phyloP scores from a whole-genome alignment of 352 stramenopile species.

The Phytopythium boreale region DNA sequence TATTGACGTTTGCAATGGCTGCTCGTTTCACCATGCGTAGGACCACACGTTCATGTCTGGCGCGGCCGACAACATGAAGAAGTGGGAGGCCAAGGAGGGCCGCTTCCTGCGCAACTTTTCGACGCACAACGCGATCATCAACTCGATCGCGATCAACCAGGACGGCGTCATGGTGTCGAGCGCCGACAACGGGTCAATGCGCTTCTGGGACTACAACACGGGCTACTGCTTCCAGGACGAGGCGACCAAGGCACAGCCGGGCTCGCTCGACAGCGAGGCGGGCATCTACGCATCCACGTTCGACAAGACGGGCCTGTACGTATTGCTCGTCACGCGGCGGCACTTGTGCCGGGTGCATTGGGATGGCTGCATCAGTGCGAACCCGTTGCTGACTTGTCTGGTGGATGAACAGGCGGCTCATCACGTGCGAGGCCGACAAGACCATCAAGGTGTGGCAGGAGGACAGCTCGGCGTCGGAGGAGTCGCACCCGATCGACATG shows the following conservation, averaged over 20 bases:
- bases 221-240: slow-evolving; percentile 97
- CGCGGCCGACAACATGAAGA: slow-evolving; percentile 98
- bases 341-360: slow-evolving; percentile 2
- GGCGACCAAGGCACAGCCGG: slow-evolving; percentile 92
- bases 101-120: slow-evolving; percentile 96
- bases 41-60: slow-evolving; percentile 98
- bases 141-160: slow-evolving; percentile 98
- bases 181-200: slow-evolving; percentile 97
- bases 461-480: slow-evolving; percentile 92
- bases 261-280: slow-evolving; percentile 97
- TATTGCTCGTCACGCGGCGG: slow-evolving; percentile 11
- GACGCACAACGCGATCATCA: slow-evolving; percentile 98
- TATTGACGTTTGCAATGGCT: neutral
- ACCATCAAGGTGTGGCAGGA: slow-evolving; percentile 99
- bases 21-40: slow-evolving; percentile 22
- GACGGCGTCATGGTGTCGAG: slow-evolving; percentile 96
- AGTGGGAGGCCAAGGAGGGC: slow-evolving; percentile 96
- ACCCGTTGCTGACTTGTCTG: slow-evolving; percentile 2
- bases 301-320: slow-evolving; percentile 94
- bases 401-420: slow-evolving; percentile 83
- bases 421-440: slow-evolving; percentile 99
- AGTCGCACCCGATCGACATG: slow-evolving; percentile 98
- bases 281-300: slow-evolving; percentile 97
- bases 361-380: slow-evolving; percentile 7
- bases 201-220: slow-evolving; percentile 99